A percentile compares a stretch with the other conserved stretches of the same genome.
These are phyloP conservation scores for Botrytis fabae DNA, from an alignment of 2,329 filamentous ascomycete species.

Conservation along the genomic window DNA sequence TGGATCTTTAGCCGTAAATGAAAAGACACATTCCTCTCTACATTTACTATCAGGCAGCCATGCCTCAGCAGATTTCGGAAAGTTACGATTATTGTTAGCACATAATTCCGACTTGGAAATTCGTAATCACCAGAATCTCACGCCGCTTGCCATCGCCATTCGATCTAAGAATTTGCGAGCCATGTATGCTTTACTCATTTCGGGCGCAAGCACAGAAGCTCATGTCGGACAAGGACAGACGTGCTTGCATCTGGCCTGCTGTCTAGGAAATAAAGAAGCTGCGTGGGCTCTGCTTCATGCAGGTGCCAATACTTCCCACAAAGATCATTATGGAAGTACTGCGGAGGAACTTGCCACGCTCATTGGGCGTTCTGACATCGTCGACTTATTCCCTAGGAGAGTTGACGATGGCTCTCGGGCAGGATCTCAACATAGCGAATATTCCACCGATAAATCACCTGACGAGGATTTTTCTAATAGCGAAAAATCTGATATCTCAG, in stretches of 20 bases:
- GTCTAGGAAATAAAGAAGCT: not conserved
- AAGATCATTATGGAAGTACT: not conserved
- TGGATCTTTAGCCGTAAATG: not conserved
- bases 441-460: too few relatives aligned
- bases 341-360: not conserved
- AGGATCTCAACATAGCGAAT: not conserved
- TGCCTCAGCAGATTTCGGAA: not conserved
- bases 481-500: not conserved
- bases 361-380: not conserved
- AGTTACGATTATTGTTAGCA: not conserved
- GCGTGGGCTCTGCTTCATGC: not conserved
- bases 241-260: conserved; percentile 4
- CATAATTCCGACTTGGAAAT: not conserved
- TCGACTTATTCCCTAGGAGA: not conserved
- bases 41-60: not conserved
- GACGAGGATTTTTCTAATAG: not conserved
- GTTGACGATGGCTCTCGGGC: rapidly evolving
- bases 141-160: conserved; percentile 5
- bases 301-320: not conserved
- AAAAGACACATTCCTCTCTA: not conserved
- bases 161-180: not conserved
- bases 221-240: not conserved
- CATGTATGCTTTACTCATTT: conserved; percentile 6
- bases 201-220: not conserved
- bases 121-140: not conserved